Evolutionary conservation across 805 yeast genomes (phyloP).

Genomic region (Saccharomycopsis sp.): DNA sequence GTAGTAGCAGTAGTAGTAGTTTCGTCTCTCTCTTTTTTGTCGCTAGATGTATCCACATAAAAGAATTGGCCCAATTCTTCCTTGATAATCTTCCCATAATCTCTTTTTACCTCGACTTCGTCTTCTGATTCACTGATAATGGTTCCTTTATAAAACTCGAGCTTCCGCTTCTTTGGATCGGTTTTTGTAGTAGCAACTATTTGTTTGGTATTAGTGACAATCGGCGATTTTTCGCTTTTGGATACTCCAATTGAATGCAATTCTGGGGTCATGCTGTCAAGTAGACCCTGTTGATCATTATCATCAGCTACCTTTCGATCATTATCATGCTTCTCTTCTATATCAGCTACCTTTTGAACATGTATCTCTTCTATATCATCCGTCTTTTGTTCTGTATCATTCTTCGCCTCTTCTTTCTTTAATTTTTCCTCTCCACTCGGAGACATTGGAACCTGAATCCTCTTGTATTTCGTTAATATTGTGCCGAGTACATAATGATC

Average conservation of each 20-base stretch:
- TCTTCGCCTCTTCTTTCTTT: neutral
- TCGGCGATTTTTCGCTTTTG: too few species aligned
- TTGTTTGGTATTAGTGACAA: too few species aligned
- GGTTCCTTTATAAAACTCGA: neutral
- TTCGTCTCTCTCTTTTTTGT: neutral
- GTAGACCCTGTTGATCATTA: too few species aligned
- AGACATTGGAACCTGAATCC: neutral
- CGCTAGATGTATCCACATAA: neutral
- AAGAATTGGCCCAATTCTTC: neutral
- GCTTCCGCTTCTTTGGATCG: neutral
- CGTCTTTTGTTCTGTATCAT: too few species aligned
- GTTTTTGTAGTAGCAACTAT: neutral
- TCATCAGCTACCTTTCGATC: too few species aligned
- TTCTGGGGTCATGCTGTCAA: too few species aligned
- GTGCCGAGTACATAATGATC: neutral
- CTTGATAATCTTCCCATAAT: neutral
- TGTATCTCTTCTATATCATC: too few species aligned
- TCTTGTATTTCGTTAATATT: neutral
- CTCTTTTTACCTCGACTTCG: neutral
- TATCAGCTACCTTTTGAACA: too few species aligned
- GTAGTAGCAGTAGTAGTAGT: neutral
- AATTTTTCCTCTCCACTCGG: neutral
- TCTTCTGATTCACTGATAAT: neutral
- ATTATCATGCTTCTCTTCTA: too few species aligned
- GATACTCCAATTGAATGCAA: too few species aligned